Evolutionary conservation across 106 monocot genomes (phyloP).

Genomic region (Dactylorhiza incarnata): DNA sequence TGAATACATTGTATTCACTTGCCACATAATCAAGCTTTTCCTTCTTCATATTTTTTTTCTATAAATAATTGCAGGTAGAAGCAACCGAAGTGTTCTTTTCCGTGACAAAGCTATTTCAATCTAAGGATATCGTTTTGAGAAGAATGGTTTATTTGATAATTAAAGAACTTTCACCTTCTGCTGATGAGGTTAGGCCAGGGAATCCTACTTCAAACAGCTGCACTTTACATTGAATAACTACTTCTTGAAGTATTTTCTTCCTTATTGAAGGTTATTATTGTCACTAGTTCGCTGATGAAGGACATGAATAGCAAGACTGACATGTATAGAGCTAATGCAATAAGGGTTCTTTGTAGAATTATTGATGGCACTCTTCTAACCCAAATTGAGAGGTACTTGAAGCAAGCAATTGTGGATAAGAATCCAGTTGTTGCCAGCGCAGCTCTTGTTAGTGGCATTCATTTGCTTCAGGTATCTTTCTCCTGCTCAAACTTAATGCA

Average conservation of each 20-base stretch:
- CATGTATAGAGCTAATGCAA: conserved; percentile 99
- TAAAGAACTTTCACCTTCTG: conserved; percentile 97
- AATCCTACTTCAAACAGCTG: not conserved
- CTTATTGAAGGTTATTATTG: conserved; percentile 78
- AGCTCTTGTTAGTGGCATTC: conserved; percentile 92
- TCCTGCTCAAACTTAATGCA: not conserved
- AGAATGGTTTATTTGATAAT: conserved; percentile 99
- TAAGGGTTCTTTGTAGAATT: conserved; percentile 93
- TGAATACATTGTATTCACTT: not conserved
- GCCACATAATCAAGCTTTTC: not conserved
- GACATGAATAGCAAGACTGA: conserved; percentile 99
- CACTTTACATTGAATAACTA: not conserved
- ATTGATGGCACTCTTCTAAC: conserved; percentile 89
- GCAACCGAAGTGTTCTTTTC: conserved; percentile 97
- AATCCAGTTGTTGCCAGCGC: conserved; percentile 98
- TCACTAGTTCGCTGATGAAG: conserved; percentile 99
- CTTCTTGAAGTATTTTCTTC: conserved; percentile 3
- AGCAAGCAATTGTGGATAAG: conserved; percentile 99
- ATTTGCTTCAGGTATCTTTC: conserved; percentile 84
- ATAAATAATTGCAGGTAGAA: conserved; percentile 43
- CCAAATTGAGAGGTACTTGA: conserved; percentile 96
- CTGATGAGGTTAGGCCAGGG: conserved; percentile 65
- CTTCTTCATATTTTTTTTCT: not conserved
- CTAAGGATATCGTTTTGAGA: conserved; percentile 82
- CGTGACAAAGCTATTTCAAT: conserved; percentile 94